A percentile compares a stretch with the other conserved stretches of the same genome.
Conservation (phyloP, 2,329 filamentous ascomycete species). For the Fusarium euwallaceae region DNA sequence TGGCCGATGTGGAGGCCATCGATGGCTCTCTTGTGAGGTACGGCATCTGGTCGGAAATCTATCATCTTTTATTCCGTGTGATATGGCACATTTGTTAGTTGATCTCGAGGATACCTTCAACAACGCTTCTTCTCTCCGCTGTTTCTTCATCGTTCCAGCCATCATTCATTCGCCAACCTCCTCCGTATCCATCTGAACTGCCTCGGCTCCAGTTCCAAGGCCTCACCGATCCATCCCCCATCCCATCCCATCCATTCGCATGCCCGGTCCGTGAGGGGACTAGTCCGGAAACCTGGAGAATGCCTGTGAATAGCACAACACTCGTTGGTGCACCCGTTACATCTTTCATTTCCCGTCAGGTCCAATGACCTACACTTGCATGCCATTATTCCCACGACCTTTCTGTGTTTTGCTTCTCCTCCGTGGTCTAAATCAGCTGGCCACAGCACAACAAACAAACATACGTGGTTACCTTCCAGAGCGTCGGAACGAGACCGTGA, state of each 20-base stretch:
- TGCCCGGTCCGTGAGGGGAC: constrained; percentile 4
- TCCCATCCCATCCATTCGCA: neutral
- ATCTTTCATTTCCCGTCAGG: constrained; percentile 40
- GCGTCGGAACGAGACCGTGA: neutral
- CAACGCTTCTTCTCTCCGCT: neutral
- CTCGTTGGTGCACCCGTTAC: constrained; percentile 3
- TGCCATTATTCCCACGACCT: constrained; percentile 21
- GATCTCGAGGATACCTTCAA: neutral
- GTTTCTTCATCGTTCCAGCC: neutral
- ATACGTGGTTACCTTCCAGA: neutral
- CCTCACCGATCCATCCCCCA: neutral
- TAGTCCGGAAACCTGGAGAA: constrained; percentile 12
- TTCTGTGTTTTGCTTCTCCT: constrained; percentile 18
- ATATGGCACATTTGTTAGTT: neutral
- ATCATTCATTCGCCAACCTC: neutral
- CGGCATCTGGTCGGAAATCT: neutral
- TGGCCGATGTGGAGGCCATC: constrained; percentile 31
- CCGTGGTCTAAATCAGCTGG: constrained; percentile 3
- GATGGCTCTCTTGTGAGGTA: neutral
- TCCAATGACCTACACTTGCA: constrained; percentile 36
- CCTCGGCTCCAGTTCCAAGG: constrained; percentile 5
- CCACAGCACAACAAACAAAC: neutral
- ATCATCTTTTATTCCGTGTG: neutral
- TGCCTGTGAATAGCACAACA: constrained; percentile 8
- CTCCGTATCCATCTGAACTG: neutral